A percentile compares a stretch with the other conserved stretches of the same genome.
phyloP scores from a whole-genome alignment of 495 filamentous ascomycete genomes.

The Cryomyces minteri region DNA sequence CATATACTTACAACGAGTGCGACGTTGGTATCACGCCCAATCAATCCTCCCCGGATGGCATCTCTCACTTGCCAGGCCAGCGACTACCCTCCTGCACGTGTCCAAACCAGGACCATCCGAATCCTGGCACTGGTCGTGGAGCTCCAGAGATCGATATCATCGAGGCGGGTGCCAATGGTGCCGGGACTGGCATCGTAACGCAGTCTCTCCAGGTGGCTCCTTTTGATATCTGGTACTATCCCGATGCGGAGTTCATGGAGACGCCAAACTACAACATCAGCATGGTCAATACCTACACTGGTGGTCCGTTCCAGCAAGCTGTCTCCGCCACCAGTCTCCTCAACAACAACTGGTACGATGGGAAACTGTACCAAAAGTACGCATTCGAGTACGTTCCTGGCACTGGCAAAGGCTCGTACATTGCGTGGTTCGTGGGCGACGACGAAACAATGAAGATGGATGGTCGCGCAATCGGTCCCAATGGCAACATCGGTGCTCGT shows the following conservation, averaged over 20 bases:
- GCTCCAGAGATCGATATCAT: conserved; percentile 19
- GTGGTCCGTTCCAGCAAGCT: conserved; percentile 16
- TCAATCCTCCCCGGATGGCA: conserved; percentile 15
- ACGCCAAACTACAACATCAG: conserved; percentile 9
- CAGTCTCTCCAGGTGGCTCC: conserved; percentile 18
- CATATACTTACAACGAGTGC: conserved; percentile 16
- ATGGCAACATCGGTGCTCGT: conserved; percentile 16
- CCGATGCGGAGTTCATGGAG: conserved; percentile 11
- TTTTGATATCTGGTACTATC: conserved; percentile 15
- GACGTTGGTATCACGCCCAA: conserved; percentile 18
- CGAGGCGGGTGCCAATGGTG: conserved; percentile 11
- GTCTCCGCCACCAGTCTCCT: conserved; percentile 14
- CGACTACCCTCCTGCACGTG: conserved; percentile 17
- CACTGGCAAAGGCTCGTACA: conserved; percentile 8
- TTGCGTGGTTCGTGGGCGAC: conserved; percentile 16
- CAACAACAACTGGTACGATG: conserved; percentile 18
- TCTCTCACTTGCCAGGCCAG: conserved; percentile 14
- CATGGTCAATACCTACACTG: conserved; percentile 13
- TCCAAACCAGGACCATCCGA: conserved; percentile 16
- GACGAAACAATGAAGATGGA: conserved; percentile 9
- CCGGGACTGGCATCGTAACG: conserved; percentile 7
- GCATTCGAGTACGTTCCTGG: conserved; percentile 17
- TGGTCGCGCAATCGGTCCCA: conserved; percentile 13
- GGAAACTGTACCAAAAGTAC: conserved; percentile 16
- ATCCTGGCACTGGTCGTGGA: conserved; percentile 12